Evolutionary conservation across 1,139 yeast species (phyloP), one percentile per base, ranked within the genome.

Genomic region (Citeromyces siamensis): DNA sequence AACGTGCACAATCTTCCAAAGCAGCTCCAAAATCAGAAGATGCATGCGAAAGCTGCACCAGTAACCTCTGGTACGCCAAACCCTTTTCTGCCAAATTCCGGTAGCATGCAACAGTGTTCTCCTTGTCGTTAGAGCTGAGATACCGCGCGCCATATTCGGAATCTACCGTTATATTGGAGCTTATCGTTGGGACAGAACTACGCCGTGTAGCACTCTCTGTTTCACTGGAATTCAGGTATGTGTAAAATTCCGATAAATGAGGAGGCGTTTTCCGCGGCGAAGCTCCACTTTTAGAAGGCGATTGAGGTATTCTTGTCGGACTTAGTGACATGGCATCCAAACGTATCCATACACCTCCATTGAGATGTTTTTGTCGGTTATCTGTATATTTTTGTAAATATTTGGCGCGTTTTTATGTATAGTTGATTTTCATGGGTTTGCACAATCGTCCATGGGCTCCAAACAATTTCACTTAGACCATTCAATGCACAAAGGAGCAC

Each of bases 11-110:
- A 21, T 67, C 68, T 49, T 83, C 94, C 41, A 84, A 58, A 1
- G 90, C 75, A 6, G 63, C 61, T 1, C 94, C 95, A 53, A 85
- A 75, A 38, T 72, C 78, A 22, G 78, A 78, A 6, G 94, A 83
- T 1, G 85, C 78, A 17, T 56, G 56, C 1, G 86, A 66, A 19
- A 78, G 68, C 4, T 52, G 51, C 18, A 60, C 45, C 40, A 84
- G 56, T 2, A 81, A 71, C 9, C 55, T 47, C 12, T 75, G 58
- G 46, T 79, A 74, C 10, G 55, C 57, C 12, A 58, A 60, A 0
- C 90, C 77, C 22, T 78, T 69, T 2, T 51, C 50, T 19, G 75
- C 48, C 35, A 81, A 59, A 4, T 61, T 62, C 17, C 58, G 55
- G 48, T 75, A 76, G 2, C 71, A 56, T 6, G 51, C 58, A 7